Evolutionary conservation across 306 rosid species (phyloP).

Genomic region (Carpinus fangiana): DNA sequence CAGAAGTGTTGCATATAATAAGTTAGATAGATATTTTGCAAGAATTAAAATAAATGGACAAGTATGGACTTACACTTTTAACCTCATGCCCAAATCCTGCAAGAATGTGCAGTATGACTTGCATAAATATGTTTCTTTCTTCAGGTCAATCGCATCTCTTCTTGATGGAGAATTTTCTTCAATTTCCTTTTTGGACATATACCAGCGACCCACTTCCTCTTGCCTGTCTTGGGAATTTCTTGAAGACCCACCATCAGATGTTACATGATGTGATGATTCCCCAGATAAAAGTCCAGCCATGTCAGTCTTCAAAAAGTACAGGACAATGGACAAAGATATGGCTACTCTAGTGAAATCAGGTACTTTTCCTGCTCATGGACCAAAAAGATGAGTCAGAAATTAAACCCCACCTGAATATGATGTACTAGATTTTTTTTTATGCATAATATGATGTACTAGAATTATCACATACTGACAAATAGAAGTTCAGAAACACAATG

Average conservation of each 20-base stretch:
- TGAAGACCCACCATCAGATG: slow-evolving; percentile 36
- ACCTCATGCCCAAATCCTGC: slow-evolving; percentile 95
- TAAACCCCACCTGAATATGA: not conserved
- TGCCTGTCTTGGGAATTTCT: slow-evolving; percentile 38
- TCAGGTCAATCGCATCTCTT: slow-evolving; percentile 81
- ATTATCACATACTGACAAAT: not conserved
- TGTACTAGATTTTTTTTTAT: no score
- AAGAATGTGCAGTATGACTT: slow-evolving; percentile 91
- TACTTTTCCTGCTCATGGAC: slow-evolving; percentile 17
- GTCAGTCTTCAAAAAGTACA: slow-evolving; percentile 17
- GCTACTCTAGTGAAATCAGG: not conserved
- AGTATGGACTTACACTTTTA: slow-evolving; percentile 78
- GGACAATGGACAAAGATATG: not conserved
- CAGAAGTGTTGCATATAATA: not conserved
- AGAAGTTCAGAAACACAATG: not conserved
- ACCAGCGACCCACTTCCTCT: slow-evolving; percentile 69
- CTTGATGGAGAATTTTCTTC: slow-evolving; percentile 92
- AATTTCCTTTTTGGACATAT: slow-evolving; percentile 72
- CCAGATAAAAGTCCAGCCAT: slow-evolving; percentile 46
- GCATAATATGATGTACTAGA: not conserved
- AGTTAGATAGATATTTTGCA: not conserved
- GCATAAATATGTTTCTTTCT: slow-evolving; percentile 88
- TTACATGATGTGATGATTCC: slow-evolving; percentile 41
- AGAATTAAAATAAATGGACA: not conserved
- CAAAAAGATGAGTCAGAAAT: slow-evolving; percentile 4